Evolutionary conservation across 1,284 basidiomycete genomes (phyloP).

Genomic region (Trametes sp.): DNA sequence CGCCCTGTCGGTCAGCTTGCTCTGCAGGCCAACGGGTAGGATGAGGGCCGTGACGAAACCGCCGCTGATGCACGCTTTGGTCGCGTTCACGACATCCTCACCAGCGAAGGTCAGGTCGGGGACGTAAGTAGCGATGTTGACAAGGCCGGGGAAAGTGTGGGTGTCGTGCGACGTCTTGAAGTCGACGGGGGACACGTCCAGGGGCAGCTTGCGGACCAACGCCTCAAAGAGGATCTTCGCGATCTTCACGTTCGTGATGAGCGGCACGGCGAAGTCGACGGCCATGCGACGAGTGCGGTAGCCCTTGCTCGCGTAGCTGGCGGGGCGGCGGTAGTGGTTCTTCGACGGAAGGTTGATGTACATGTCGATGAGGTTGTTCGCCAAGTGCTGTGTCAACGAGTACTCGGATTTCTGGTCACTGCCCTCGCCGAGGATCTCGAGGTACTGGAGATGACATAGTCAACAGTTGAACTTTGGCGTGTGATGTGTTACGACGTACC

Average conservation of each 20-base stretch:
- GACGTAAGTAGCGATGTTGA: slow-evolving; percentile 92
- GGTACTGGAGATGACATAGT: slow-evolving; percentile 57
- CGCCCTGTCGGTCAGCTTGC: slow-evolving; percentile 70
- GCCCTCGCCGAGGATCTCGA: slow-evolving; percentile 86
- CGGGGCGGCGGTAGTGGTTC: slow-evolving; percentile 97
- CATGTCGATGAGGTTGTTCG: slow-evolving; percentile 97
- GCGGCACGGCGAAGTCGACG: slow-evolving; percentile 97
- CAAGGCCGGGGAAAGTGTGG: slow-evolving; percentile 90
- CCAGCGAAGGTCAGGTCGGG: slow-evolving; percentile 74
- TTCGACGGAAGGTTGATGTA: slow-evolving; percentile 99
- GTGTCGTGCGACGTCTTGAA: slow-evolving; percentile 95
- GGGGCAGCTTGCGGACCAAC: slow-evolving; percentile 85
- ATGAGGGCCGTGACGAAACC: slow-evolving; percentile 89
- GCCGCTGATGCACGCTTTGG: slow-evolving; percentile 83
- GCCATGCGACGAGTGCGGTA: slow-evolving; percentile 98
- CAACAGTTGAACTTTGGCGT: slow-evolving; percentile 8
- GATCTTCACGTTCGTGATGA: slow-evolving; percentile 99
- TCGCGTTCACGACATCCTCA: slow-evolving; percentile 72
- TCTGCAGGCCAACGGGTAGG: slow-evolving; percentile 73
- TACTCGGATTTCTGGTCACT: slow-evolving; percentile 93
- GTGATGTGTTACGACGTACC: slow-evolving; percentile 48
- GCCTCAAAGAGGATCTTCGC: slow-evolving; percentile 98
- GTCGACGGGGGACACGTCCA: slow-evolving; percentile 92
- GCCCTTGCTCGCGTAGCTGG: slow-evolving; percentile 96
- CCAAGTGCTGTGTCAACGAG: slow-evolving; percentile 93